These are phyloP conservation scores for Septoria linicola DNA, from an alignment of 2,329 filamentous ascomycete genomes.

Conservation along the genomic window DNA sequence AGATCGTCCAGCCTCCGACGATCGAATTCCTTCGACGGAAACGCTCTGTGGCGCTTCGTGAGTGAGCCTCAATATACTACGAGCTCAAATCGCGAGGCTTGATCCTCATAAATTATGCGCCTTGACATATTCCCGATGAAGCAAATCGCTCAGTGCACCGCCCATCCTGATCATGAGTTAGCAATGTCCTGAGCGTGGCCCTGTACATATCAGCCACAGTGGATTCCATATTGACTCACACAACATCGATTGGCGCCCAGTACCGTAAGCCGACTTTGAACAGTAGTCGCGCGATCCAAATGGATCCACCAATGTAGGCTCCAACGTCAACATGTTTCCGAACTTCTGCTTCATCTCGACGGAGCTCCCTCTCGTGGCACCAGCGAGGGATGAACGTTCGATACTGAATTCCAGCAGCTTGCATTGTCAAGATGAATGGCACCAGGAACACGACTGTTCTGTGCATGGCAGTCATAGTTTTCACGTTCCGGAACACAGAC, in stretches of 20 bases:
- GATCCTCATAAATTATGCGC: conserved; percentile 31
- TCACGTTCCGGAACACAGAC: conserved; percentile 32
- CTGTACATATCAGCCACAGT: too few species aligned
- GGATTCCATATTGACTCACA: conserved; percentile 5
- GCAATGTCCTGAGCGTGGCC: too few species aligned
- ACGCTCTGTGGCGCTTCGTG: conserved; percentile 18
- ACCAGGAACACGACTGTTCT: conserved; percentile 25
- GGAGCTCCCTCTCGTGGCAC: conserved; percentile 33
- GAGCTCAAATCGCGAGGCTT: neutral
- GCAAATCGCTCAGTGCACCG: conserved; percentile 35
- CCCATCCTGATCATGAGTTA: conserved; percentile 18
- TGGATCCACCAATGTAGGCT: conserved; percentile 29
- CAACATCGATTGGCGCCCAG: conserved; percentile 34
- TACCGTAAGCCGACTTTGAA: conserved; percentile 28
- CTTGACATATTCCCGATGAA: conserved; percentile 36
- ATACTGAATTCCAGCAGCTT: conserved; percentile 32
- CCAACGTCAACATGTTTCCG: conserved; percentile 35
- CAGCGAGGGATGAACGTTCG: conserved; percentile 34
- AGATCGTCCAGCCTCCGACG: conserved; percentile 76
- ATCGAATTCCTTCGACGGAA: conserved; percentile 34
- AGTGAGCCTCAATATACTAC: conserved; percentile 11
- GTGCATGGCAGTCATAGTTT: conserved; percentile 34
- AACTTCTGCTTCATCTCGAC: conserved; percentile 35
- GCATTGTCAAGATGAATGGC: conserved; percentile 29
- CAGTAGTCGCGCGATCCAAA: conserved; percentile 28